phyloP scores from a whole-genome alignment of 352 stramenopile genomes.

The Peronosclerospora sorghi region DNA sequence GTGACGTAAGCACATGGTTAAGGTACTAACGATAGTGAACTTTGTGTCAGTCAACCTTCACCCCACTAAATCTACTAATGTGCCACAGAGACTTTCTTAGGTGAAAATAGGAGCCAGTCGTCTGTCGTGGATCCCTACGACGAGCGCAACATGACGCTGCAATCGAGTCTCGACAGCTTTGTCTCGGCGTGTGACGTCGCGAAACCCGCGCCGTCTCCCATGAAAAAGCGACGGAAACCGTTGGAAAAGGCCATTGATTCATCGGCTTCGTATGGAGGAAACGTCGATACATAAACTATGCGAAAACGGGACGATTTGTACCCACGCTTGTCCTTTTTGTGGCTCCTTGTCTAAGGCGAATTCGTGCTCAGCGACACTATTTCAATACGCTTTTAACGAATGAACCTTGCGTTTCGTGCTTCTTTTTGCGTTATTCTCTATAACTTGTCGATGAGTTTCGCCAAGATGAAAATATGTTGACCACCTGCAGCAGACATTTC shows the following conservation, averaged over 20 bases:
- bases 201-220: slow-evolving; percentile 21
- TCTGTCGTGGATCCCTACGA: slow-evolving; percentile 42
- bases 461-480: slow-evolving; percentile 80
- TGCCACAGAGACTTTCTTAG: slow-evolving; percentile 33
- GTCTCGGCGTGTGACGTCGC: slow-evolving; percentile 28
- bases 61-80: neutral
- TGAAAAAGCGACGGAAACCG: slow-evolving; percentile 30
- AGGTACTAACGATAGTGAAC: slow-evolving; percentile 32
- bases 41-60: slow-evolving; percentile 1
- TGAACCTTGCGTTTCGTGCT: no score
- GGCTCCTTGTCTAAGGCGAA: no score
- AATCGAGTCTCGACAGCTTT: slow-evolving; percentile 35
- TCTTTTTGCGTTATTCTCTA: no score
- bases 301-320: no score
- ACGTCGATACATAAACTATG: no score
- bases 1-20: slow-evolving; percentile 52
- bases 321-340: no score
- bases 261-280: slow-evolving; percentile 1
- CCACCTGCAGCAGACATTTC: slow-evolving; percentile 77
- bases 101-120: slow-evolving; percentile 55
- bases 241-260: slow-evolving; percentile 19
- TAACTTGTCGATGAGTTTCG: slow-evolving; percentile 13
- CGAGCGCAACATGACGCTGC: slow-evolving; percentile 41
- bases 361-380: no score
- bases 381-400: no score